Evolutionary conservation across 306 rosid species (phyloP), one percentile per base, ranked within the genome.

Genomic region (Fragaria ananassa): DNA sequence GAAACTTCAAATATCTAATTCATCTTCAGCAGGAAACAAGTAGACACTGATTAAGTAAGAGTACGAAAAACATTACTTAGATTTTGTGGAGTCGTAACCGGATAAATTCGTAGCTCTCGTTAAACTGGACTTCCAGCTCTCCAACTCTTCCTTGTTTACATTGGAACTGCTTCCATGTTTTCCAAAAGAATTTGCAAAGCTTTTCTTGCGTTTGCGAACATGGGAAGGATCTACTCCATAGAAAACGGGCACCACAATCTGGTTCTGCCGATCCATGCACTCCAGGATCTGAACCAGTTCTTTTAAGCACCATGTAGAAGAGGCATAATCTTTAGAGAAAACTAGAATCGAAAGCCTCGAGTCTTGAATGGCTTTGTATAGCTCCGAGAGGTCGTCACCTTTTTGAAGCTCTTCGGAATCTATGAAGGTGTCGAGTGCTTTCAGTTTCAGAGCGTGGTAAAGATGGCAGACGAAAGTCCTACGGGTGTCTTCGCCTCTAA

Each of bases 221-320:
- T 73, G 2, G 5, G 66, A 57, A 1, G 39, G 77, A 2, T 41
- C 37, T 29, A 73, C 77, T 37, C 57, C 15, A 27, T 73, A 57
- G 62, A 73, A 73, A 11, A 73, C 8, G 6, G 77, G 77, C 44
- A 73, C 46, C 29, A 73, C 67, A n/a, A 73, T 54, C 41, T 73
- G 77, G 0, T 21, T 19, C 68, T 15, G 45, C 1, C 14, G 1
- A 37, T 54, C 44, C 51, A 72, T 54, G 21, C 35, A 72, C 12
- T 72, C 66, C 13, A 72, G 23, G 4, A 72, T 72, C 66, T 50
- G 39, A 13, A 34, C 76, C 10, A 72, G 76, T 56, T 72, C 76
- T 18, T 31, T 25, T 49, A 56, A 57, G 67, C 76, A 73, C 66
- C 77, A 57, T 17, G 47, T 54, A 2, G 77, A 73, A 19, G 51